Conservation (phyloP, 2,329 filamentous ascomycete genomes). For the Penicillium digitatum region DNA sequence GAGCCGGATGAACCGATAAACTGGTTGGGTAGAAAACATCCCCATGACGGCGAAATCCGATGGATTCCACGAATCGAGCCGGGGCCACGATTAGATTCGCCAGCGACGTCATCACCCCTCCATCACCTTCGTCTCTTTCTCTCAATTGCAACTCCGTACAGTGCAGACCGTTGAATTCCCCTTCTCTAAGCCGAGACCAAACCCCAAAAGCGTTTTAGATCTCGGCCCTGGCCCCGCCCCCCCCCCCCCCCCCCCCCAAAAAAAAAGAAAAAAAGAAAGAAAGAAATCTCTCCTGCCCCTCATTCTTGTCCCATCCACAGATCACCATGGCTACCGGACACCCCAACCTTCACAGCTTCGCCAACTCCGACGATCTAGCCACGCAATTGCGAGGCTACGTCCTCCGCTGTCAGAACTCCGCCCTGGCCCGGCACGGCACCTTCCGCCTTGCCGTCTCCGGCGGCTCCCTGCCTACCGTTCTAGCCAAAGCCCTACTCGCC, state of each 20-base stretch:
- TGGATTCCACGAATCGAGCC: background rate
- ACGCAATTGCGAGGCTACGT: slow-evolving; percentile 76
- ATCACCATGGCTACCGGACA: slow-evolving; percentile 37
- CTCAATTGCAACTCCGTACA: background rate
- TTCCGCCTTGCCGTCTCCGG: slow-evolving; percentile 95
- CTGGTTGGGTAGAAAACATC: background rate
- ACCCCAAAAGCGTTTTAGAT: background rate
- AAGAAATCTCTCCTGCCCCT: slow-evolving; percentile 4
- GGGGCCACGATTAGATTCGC: background rate
- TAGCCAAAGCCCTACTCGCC: slow-evolving; percentile 76
- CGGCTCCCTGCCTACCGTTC: slow-evolving; percentile 82
- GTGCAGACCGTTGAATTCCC: background rate
- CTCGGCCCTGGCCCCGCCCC: background rate
- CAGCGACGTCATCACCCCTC: slow-evolving; percentile 2
- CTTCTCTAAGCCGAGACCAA: background rate
- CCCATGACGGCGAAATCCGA: background rate
- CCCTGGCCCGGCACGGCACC: slow-evolving; percentile 70
- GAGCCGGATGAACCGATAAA: background rate
- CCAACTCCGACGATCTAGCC: slow-evolving; percentile 65
- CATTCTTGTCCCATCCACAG: slow-evolving; percentile 4
- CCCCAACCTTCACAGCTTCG: slow-evolving; percentile 74
- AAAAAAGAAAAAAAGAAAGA: too few relatives aligned
- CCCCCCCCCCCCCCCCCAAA: too few relatives aligned
- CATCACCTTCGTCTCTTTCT: background rate
- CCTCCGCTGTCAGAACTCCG: slow-evolving; percentile 73